phyloP scores from a whole-genome alignment of 768 basidiomycete genomes.

The Lactarius pseudohatsudake region DNA sequence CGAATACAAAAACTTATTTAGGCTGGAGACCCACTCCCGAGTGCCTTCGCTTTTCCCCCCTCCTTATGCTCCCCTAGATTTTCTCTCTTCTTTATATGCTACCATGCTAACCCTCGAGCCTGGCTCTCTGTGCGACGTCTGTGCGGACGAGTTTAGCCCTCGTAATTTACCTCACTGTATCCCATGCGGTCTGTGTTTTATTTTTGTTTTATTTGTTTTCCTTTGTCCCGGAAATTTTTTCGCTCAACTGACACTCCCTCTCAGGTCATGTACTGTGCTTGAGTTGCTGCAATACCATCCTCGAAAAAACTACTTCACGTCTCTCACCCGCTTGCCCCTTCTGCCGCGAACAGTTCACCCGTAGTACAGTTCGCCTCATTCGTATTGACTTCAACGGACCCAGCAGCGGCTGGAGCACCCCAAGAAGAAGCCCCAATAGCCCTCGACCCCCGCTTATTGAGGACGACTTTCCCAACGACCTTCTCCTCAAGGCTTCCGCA shows the following conservation, averaged over 20 bases:
- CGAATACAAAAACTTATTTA: slow-evolving; percentile 23
- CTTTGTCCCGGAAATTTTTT: slow-evolving; percentile 31
- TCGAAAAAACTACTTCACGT: slow-evolving; percentile 74
- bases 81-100: slow-evolving; percentile 28
- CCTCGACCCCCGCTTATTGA: slow-evolving; percentile 42
- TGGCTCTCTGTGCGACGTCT: slow-evolving; percentile 86
- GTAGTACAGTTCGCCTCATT: slow-evolving; percentile 68
- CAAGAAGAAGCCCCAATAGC: slow-evolving; percentile 50
- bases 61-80: slow-evolving; percentile 26
- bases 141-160: slow-evolving; percentile 80
- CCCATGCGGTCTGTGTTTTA: slow-evolving; percentile 64
- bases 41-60: slow-evolving; percentile 19
- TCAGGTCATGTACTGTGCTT: slow-evolving; percentile 80
- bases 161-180: slow-evolving; percentile 76
- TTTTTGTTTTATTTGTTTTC: slow-evolving; percentile 27
- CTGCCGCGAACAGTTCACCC: slow-evolving; percentile 74
- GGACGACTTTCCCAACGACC: slow-evolving; percentile 42
- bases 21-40: slow-evolving; percentile 3
- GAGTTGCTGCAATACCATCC: slow-evolving; percentile 73
- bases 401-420: slow-evolving; percentile 66
- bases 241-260: slow-evolving; percentile 21
- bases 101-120: slow-evolving; percentile 78
- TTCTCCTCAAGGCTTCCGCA: slow-evolving; percentile 36
- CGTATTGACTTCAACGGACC: slow-evolving; percentile 68
- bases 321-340: slow-evolving; percentile 78